Evolutionary conservation across 208 protist genomes (phyloP), one percentile per base, ranked within the genome.

Genomic region (Acanthamoeba lenticulata): DNA sequence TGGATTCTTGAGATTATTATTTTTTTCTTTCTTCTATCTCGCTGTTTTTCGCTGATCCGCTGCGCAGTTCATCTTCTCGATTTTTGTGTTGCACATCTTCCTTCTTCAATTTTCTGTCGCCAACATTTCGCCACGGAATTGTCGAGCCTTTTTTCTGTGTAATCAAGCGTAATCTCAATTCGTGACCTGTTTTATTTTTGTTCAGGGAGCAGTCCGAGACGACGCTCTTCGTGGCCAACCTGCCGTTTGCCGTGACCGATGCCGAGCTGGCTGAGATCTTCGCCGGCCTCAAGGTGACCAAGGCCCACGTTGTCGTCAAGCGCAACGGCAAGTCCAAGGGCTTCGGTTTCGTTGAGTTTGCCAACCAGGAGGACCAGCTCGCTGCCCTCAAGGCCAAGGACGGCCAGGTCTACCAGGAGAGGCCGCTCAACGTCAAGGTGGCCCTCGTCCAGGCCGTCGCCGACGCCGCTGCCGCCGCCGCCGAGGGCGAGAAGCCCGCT

Each of bases 271-370:
- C 77, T 24, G 92, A 93, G 44, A 15, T 96, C 36, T 97, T 97
- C 94, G 45, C 79, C 77, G 95, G 92, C 13, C 94, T 92, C 52
- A 60, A 65, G 9, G 93, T 94, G 79, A 96, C 92, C 60, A 47
- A 57, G 36, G 96, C 94, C 38, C 95, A 95, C 74, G 94, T 97
- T 32, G 92, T 95, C 32, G 13, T 42, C 94, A 65, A 74, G n/a
- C n/a, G 27, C 83, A 94, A 44, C 38, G 94, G 93, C 34, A 92
- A 57, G 44, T 62, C 40, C 94, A 97, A 95, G 81, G 96, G 96
- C 79, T 97, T 94, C 90, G 96, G 96, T 88, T 97, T 97, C 55
- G 96, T 97, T 42, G 95, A 96, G 74, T 96, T 97, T 34, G 94
- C 74, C 19, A 95, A 60, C 57, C 27, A 94, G 45, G 96, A 62